These are phyloP conservation scores for Tylopilus subfusipes DNA, from an alignment of 768 basidiomycete species.

Conservation along the genomic window DNA sequence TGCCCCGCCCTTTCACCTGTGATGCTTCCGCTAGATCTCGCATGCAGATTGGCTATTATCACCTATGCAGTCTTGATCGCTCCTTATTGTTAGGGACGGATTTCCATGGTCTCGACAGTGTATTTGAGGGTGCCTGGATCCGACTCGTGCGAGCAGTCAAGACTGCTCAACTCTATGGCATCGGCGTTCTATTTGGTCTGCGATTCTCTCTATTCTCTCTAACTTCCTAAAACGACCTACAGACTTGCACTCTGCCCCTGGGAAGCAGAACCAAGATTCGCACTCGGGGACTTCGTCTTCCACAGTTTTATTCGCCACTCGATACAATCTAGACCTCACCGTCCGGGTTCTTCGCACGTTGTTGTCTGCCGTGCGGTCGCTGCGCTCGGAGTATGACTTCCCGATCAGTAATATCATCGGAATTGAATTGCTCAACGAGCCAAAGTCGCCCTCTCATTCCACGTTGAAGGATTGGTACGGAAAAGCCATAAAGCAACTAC, in stretches of 20 bases:
- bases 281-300: conserved; percentile 60
- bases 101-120: conserved; percentile 47
- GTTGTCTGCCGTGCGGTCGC: conserved; percentile 30
- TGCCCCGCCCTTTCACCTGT: conserved; percentile 40
- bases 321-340: conserved; percentile 44
- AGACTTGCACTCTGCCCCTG: conserved; percentile 75
- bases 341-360: conserved; percentile 47
- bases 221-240: conserved; percentile 23
- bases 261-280: conserved; percentile 68
- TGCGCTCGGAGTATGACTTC: conserved; percentile 49
- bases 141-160: conserved; percentile 58
- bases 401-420: conserved; percentile 48
- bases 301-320: conserved; percentile 46
- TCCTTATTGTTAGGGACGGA: conserved; percentile 63
- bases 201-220: background rate
- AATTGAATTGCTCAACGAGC: conserved; percentile 60
- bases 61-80: conserved; percentile 55
- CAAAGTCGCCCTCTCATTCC: conserved; percentile 46
- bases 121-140: conserved; percentile 66
- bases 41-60: conserved; percentile 69
- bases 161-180: conserved; percentile 49
- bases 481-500: conserved; percentile 50
- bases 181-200: conserved; percentile 75
- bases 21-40: background rate
- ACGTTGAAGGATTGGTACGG: conserved; percentile 62